Conservation (phyloP, 371 early-diverging fungal genomes). For the Mortierella sp. region DNA sequence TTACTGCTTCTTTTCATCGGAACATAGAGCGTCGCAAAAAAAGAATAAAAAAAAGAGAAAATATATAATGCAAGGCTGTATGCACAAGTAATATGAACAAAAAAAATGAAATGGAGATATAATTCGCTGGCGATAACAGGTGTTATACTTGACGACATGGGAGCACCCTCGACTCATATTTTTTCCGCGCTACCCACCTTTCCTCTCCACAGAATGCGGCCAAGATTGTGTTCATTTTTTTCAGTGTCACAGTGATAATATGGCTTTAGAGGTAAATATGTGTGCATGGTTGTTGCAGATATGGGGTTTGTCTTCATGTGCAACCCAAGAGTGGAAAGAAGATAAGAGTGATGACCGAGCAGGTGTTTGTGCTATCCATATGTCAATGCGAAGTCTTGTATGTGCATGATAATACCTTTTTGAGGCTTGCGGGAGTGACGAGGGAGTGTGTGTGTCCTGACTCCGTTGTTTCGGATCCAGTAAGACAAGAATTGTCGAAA, state of each 20-base stretch:
- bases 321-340: not conserved
- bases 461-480: not conserved
- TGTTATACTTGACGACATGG: not conserved
- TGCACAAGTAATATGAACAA: too few relatives aligned
- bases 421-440: not conserved
- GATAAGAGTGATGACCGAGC: not conserved
- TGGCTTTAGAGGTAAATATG: too few relatives aligned
- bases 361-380: not conserved
- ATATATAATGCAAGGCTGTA: too few relatives aligned
- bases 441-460: not conserved
- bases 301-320: not conserved
- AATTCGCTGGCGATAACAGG: not conserved
- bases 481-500: not conserved
- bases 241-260: not conserved
- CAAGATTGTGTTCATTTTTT: not conserved
- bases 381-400: not conserved
- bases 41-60: too few relatives aligned
- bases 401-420: not conserved
- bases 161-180: not conserved
- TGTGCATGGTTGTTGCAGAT: too few relatives aligned
- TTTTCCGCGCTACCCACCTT: not conserved
- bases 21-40: too few relatives aligned
- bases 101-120: not conserved
- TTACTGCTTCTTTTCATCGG: too few relatives aligned
- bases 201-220: not conserved